Conservation (phyloP, 1,284 basidiomycete genomes). For the Tilletia indica region DNA sequence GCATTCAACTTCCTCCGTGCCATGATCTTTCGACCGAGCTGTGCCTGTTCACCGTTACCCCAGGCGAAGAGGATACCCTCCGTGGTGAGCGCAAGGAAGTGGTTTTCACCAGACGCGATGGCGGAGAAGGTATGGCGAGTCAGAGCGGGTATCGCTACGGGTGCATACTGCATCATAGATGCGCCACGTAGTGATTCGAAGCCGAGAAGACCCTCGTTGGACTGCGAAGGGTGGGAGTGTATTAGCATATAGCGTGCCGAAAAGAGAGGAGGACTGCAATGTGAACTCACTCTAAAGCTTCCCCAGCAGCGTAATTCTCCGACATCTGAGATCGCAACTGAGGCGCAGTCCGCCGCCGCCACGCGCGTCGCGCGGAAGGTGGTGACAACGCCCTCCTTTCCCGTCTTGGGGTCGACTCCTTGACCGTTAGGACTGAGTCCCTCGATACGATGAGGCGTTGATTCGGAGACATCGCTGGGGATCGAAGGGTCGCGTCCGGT, state of each 20-base stretch:
- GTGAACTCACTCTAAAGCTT: slow-evolving; percentile 70
- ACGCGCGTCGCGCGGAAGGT: slow-evolving; percentile 76
- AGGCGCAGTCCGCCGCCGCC: slow-evolving; percentile 79
- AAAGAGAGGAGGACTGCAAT: not conserved
- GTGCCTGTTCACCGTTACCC: slow-evolving; percentile 81
- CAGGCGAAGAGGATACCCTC: slow-evolving; percentile 74
- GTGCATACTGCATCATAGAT: slow-evolving; percentile 41
- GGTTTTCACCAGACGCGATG: slow-evolving; percentile 78
- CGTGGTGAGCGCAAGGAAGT: slow-evolving; percentile 79
- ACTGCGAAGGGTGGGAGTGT: slow-evolving; percentile 46
- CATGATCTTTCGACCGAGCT: slow-evolving; percentile 68
- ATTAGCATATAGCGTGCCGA: slow-evolving; percentile 59
- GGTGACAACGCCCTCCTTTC: slow-evolving; percentile 69
- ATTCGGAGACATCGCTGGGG: slow-evolving; percentile 75
- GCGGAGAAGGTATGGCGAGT: slow-evolving; percentile 66
- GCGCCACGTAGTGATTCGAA: slow-evolving; percentile 67
- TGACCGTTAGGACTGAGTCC: slow-evolving; percentile 59
- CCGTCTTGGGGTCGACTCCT: slow-evolving; percentile 61
- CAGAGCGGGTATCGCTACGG: slow-evolving; percentile 56
- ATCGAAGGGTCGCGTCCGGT: slow-evolving; percentile 64
- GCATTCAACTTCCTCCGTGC: slow-evolving; percentile 74
- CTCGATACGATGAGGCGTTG: slow-evolving; percentile 71
- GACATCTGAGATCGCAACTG: slow-evolving; percentile 72
- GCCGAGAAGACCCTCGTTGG: slow-evolving; percentile 77
- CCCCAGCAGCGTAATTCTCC: slow-evolving; percentile 68